These are phyloP conservation scores for Mucor irregularis DNA, from an alignment of 371 early-diverging fungal species.

Conservation along the genomic window DNA sequence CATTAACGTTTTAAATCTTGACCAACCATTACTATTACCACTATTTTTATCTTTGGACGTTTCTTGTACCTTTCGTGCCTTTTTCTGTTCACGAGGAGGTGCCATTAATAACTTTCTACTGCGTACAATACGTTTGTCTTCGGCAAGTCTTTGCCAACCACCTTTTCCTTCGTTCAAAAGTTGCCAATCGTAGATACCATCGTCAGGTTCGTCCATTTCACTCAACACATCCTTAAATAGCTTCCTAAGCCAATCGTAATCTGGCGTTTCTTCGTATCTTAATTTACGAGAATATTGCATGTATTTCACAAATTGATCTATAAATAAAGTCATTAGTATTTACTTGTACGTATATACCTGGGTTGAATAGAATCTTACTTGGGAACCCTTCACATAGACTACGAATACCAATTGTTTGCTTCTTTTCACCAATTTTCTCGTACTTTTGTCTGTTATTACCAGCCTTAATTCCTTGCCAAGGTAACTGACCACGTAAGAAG, in stretches of 20 bases:
- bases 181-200: slow-evolving; percentile 94
- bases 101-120: neutral
- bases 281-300: slow-evolving; percentile 84
- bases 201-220: slow-evolving; percentile 69
- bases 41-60: neutral
- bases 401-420: slow-evolving; percentile 69
- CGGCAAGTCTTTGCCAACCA: slow-evolving; percentile 39
- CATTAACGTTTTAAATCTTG: slow-evolving; percentile 5
- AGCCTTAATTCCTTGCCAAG: slow-evolving; percentile 94
- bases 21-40: neutral
- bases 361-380: slow-evolving; percentile 19
- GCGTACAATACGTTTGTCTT: neutral
- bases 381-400: slow-evolving; percentile 79
- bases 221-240: slow-evolving; percentile 79
- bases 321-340: neutral
- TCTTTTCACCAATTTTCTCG: slow-evolving; percentile 90
- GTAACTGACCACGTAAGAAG: slow-evolving; percentile 86
- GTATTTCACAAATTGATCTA: slow-evolving; percentile 79
- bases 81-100: neutral
- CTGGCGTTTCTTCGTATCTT: slow-evolving; percentile 27
- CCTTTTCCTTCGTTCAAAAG: slow-evolving; percentile 50
- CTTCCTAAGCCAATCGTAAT: slow-evolving; percentile 76
- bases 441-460: slow-evolving; percentile 90
- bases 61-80: neutral
- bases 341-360: neutral